These are phyloP conservation scores for Trichoderma sp. DNA, from an alignment of 2,329 filamentous ascomycete genomes.

Conservation along the genomic window DNA sequence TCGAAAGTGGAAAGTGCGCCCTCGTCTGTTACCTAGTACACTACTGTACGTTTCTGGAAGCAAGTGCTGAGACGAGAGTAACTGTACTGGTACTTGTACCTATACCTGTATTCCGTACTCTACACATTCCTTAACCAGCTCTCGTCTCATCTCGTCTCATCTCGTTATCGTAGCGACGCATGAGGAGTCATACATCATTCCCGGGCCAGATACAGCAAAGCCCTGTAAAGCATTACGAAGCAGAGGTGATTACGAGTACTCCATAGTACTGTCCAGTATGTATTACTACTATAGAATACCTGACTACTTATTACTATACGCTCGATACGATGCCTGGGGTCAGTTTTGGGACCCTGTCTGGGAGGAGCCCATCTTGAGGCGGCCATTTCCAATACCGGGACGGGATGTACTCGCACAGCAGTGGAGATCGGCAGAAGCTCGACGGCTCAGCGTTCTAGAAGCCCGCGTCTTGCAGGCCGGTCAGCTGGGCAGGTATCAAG, in stretches of 20 bases:
- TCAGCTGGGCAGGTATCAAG: neutral
- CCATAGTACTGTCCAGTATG: no score
- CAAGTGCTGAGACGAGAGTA: neutral
- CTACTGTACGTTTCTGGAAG: neutral
- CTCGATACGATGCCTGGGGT: neutral
- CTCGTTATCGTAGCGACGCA: neutral
- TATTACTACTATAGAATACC: neutral
- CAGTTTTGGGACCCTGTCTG: neutral
- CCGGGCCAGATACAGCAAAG: no score
- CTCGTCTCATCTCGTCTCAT: neutral
- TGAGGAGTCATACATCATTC: neutral
- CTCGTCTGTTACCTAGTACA: neutral
- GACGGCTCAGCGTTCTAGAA: neutral
- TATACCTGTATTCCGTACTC: neutral
- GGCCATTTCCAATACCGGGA: neutral
- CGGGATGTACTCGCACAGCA: neutral
- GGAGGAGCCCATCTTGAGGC: neutral
- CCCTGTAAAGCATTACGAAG: no score
- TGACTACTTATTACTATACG: neutral
- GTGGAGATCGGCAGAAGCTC: neutral
- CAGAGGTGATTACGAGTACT: no score
- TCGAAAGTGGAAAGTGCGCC: neutral
- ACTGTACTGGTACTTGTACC: neutral
- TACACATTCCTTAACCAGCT: neutral
- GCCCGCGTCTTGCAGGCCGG: neutral